A percentile compares a stretch with the other conserved stretches of the same genome.
These are phyloP conservation scores for Hericium coralloides DNA, from an alignment of 768 basidiomycete genomes.

Conservation along the genomic window DNA sequence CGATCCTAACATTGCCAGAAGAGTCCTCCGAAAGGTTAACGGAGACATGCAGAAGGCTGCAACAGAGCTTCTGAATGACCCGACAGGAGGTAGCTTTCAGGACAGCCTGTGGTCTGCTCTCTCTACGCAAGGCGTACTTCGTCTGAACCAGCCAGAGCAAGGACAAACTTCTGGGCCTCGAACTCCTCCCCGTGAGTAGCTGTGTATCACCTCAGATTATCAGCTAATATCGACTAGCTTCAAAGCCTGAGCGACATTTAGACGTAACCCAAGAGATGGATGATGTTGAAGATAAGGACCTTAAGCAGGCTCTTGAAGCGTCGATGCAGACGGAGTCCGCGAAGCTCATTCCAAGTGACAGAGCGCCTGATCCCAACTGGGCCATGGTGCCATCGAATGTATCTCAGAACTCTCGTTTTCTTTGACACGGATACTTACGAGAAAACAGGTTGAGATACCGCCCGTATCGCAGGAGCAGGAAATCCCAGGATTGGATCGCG, in stretches of 20 bases:
- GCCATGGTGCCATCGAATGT: conserved; percentile 65
- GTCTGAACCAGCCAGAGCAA: not conserved
- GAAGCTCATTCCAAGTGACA: conserved; percentile 49
- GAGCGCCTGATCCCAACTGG: conserved; percentile 60
- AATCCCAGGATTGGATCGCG: conserved; percentile 42
- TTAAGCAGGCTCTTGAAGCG: conserved; percentile 43
- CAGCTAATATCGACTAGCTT: conserved; percentile 14
- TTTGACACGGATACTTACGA: not conserved
- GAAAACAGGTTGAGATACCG: conserved; percentile 14
- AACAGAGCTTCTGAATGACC: conserved; percentile 22
- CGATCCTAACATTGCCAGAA: conserved; percentile 38
- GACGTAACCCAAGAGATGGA: conserved; percentile 49
- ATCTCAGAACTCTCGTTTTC: conserved; percentile 13
- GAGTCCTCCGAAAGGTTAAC: conserved; percentile 51
- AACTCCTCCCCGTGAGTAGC: conserved; percentile 19
- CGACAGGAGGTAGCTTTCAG: conserved; percentile 13
- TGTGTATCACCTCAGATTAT: not conserved
- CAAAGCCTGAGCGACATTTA: conserved; percentile 19
- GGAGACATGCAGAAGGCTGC: conserved; percentile 38
- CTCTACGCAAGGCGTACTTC: not conserved
- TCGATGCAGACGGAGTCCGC: conserved; percentile 31
- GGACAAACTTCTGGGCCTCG: conserved; percentile 14
- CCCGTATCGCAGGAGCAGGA: conserved; percentile 47
- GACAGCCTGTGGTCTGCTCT: not conserved
- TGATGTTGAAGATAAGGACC: conserved; percentile 43